Evolutionary conservation across 768 basidiomycete genomes (phyloP).

Genomic region (Termitomyces sp.): DNA sequence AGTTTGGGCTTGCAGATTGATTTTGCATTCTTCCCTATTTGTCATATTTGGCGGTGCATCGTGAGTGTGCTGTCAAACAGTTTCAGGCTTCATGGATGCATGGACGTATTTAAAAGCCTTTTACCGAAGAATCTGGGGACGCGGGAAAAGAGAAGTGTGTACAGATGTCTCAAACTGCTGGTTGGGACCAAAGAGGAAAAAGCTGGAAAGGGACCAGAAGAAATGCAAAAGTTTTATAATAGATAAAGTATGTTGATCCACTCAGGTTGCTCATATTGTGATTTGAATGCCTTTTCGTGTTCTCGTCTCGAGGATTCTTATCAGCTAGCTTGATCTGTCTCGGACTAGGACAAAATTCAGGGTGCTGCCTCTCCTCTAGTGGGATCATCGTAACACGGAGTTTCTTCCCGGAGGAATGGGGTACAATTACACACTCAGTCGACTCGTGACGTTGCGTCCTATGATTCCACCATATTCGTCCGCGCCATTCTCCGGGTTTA

Average conservation of each 20-base stretch:
- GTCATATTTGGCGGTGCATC: constrained; percentile 18
- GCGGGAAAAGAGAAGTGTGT: no score
- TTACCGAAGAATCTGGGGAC: constrained; percentile 18
- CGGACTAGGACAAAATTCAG: neutral
- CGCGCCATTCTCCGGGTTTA: neutral
- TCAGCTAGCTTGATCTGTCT: neutral
- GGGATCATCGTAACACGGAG: neutral
- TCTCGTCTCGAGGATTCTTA: neutral
- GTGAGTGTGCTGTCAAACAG: constrained; percentile 12
- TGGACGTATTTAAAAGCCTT: constrained; percentile 19
- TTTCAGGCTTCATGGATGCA: constrained; percentile 1
- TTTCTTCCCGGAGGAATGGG: neutral
- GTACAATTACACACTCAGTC: neutral
- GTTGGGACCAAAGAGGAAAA: constrained; percentile 17
- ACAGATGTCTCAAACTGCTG: no score
- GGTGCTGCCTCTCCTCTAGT: neutral
- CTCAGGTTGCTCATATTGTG: no score
- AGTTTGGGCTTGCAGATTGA: constrained; percentile 21
- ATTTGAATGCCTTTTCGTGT: neutral
- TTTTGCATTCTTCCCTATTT: constrained; percentile 18
- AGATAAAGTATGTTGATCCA: neutral
- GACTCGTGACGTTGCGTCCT: neutral
- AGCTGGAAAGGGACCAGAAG: constrained; percentile 15
- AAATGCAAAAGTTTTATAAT: constrained; percentile 8
- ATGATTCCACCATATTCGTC: neutral